Conservation (phyloP, 495 filamentous ascomycete species). For the Hyaloscypha bicolor region DNA sequence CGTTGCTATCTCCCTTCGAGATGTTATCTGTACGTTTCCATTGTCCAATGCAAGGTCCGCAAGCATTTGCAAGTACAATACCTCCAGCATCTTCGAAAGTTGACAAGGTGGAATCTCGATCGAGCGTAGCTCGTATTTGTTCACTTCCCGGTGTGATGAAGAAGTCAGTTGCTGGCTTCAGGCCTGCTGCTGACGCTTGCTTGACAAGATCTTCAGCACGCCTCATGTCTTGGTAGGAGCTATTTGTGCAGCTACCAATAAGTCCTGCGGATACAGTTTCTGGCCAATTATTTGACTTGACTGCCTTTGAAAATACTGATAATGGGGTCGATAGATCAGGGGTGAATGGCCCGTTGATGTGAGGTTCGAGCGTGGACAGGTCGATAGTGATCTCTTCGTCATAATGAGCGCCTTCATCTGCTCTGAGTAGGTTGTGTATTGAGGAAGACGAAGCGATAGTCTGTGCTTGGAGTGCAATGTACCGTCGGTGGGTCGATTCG, state of each 20-base stretch:
- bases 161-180: constrained; percentile 87
- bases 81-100: constrained; percentile 90
- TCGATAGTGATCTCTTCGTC: constrained; percentile 93
- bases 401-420: constrained; percentile 82
- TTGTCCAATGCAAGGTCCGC: constrained; percentile 79
- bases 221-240: constrained; percentile 98
- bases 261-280: constrained; percentile 86
- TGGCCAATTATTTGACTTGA: constrained; percentile 85
- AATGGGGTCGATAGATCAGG: constrained; percentile 92
- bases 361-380: constrained; percentile 86
- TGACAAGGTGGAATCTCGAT: constrained; percentile 78
- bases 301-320: constrained; percentile 81
- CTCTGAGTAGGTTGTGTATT: constrained; percentile 61
- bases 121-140: constrained; percentile 92
- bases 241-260: constrained; percentile 98
- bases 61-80: constrained; percentile 90
- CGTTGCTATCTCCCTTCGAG: constrained; percentile 83
- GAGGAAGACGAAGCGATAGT: constrained; percentile 49
- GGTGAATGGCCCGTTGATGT: constrained; percentile 97
- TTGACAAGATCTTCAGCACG: constrained; percentile 89
- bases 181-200: constrained; percentile 81
- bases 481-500: constrained; percentile 74
- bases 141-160: constrained; percentile 96
- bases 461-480: constrained; percentile 66
- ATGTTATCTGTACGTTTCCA: constrained; percentile 91